Percentiles rank a stretch among this genome's conserved stretches.
phyloP scores from a whole-genome alignment of 192 early-diverging fungal genomes.

The Coemansia sp. region DNA sequence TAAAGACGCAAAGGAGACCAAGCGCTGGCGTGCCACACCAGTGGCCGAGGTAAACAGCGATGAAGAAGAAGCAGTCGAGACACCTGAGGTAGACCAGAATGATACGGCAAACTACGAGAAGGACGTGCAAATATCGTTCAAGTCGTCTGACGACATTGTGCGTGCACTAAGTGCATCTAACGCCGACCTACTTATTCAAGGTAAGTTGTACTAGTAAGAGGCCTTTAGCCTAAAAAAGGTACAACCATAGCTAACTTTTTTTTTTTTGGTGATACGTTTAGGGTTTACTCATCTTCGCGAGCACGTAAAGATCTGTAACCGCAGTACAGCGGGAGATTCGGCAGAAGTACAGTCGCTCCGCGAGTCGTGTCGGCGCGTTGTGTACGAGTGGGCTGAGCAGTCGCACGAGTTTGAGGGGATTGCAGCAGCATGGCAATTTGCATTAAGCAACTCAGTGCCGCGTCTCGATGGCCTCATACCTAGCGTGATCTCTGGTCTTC shows the following conservation, averaged over 20 bases:
- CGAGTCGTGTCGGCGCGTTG: conserved; percentile 41
- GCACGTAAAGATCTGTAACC: conserved; percentile 52
- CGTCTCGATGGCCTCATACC: conserved; percentile 46
- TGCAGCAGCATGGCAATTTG: conserved; percentile 33
- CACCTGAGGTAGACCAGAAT: background rate
- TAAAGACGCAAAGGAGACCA: conserved; percentile 15
- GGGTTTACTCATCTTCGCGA: conserved; percentile 53
- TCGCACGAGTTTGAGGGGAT: conserved; percentile 25
- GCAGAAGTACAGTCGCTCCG: conserved; percentile 21
- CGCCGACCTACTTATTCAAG: conserved; percentile 52
- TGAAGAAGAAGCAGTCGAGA: background rate
- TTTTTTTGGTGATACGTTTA: conserved; percentile 7
- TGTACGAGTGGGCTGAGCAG: conserved; percentile 50
- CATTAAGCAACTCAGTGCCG: conserved; percentile 19
- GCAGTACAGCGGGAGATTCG: background rate
- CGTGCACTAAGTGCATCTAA: conserved; percentile 33
- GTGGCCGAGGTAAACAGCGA: conserved; percentile 5
- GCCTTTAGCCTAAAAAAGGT: background rate
- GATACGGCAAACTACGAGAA: conserved; percentile 13
- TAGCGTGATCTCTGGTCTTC: conserved; percentile 22
- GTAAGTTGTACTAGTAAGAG: conserved; percentile 19
- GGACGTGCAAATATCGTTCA: conserved; percentile 42
- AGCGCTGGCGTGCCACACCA: conserved; percentile 7
- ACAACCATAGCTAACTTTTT: background rate
- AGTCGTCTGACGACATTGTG: conserved; percentile 35